phyloP scores from a whole-genome alignment of 2,329 filamentous ascomycete species.

The Beauveria bassiana region DNA sequence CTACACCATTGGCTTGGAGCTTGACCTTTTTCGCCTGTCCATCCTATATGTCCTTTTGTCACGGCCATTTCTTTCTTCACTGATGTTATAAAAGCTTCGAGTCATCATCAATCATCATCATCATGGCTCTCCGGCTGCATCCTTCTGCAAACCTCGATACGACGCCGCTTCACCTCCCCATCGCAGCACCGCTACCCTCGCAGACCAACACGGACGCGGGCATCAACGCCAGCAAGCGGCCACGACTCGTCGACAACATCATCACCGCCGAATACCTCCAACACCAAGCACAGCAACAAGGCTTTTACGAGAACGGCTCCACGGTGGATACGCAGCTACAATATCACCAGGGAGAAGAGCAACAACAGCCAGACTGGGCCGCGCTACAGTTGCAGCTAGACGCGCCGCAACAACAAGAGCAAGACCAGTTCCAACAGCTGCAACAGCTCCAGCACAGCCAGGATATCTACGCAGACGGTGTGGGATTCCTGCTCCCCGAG shows the following conservation, averaged over 20 bases:
- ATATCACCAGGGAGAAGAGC: neutral
- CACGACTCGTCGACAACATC: neutral
- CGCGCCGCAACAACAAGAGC: too few relatives aligned
- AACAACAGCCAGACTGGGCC: neutral
- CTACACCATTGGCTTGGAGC: too few relatives aligned
- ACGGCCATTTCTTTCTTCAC: too few relatives aligned
- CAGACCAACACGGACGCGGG: neutral
- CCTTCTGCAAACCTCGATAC: neutral
- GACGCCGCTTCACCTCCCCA: neutral
- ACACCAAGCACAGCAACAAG: neutral
- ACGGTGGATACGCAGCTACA: neutral
- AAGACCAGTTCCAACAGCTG: neutral
- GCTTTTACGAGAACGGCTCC: neutral
- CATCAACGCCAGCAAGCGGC: neutral
- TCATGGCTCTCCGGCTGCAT: neutral
- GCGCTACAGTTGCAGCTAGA: neutral
- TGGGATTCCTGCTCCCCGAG: neutral
- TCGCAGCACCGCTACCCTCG: neutral
- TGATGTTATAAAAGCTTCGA: too few relatives aligned
- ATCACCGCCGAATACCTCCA: neutral
- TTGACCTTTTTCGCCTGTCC: too few relatives aligned
- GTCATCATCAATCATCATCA: too few relatives aligned
- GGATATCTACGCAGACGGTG: neutral
- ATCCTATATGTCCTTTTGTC: too few relatives aligned
- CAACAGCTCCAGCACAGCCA: neutral